Conservation (phyloP, 441 rosid species). For the Pelargonium citronellum region DNA sequence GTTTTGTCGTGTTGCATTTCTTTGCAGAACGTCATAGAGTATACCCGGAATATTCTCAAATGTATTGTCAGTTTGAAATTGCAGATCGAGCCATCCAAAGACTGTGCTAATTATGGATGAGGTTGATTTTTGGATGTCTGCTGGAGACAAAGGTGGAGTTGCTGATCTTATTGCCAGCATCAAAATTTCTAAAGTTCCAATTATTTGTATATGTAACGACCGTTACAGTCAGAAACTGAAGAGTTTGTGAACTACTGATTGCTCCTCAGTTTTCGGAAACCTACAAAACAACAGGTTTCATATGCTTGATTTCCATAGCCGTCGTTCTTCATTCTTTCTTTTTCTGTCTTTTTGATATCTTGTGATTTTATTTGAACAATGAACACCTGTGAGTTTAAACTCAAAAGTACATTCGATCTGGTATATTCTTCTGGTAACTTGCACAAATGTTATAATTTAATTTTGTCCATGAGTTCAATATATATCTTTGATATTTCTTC, state of each 20-base stretch:
- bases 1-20: constrained; percentile 20
- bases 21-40: not conserved
- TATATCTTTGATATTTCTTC: not conserved
- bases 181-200: constrained; percentile 84
- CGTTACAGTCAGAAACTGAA: constrained; percentile 93
- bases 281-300: constrained; percentile 90
- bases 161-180: constrained; percentile 95
- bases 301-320: not conserved
- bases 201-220: constrained; percentile 94
- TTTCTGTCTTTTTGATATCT: constrained; percentile 8
- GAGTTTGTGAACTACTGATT: constrained; percentile 85
- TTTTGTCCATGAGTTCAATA: not conserved
- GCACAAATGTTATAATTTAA: not conserved
- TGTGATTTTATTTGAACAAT: constrained; percentile 9
- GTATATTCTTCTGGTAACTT: not conserved
- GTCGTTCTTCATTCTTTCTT: not conserved
- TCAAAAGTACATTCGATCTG: not conserved
- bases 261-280: constrained; percentile 74
- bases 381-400: not conserved
- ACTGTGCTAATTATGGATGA: constrained; percentile 95
- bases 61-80: constrained; percentile 18
- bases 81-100: constrained; percentile 66
- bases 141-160: constrained; percentile 97
- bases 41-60: constrained; percentile 18
- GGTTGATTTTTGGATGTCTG: constrained; percentile 99